These are phyloP conservation scores for Desmodesmus armatus DNA, from an alignment of 139 green algal genomes.

Conservation along the genomic window DNA sequence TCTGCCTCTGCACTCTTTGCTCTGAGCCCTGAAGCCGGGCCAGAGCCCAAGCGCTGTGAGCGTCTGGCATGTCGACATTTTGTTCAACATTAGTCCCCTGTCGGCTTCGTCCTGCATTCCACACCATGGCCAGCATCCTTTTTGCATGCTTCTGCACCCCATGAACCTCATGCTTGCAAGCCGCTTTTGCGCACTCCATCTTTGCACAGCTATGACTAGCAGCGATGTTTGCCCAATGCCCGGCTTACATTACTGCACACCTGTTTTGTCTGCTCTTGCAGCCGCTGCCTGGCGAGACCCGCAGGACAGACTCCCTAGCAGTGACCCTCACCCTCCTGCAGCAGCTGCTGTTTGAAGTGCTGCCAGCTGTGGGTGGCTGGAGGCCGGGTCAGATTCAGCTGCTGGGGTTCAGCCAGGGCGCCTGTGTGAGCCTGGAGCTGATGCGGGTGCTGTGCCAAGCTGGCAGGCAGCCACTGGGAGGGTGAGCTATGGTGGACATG, in stretches of 20 bases:
- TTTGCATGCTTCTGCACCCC: background rate
- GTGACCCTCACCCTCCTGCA: conserved; percentile 21
- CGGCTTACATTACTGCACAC: background rate
- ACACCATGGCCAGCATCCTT: background rate
- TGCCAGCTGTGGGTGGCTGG: background rate
- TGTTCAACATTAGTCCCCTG: background rate
- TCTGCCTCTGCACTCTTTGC: too few species aligned
- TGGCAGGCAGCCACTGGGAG: background rate
- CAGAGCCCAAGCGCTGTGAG: too few species aligned
- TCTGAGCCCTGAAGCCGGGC: too few species aligned
- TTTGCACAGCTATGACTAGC: background rate
- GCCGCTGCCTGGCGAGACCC: conserved; percentile 40
- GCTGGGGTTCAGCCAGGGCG: conserved; percentile 60
- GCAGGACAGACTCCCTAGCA: conserved; percentile 46
- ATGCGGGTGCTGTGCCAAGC: background rate
- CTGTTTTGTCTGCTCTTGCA: background rate
- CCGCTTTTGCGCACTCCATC: too few species aligned
- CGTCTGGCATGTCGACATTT: background rate
- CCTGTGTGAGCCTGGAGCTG: conserved; percentile 53
- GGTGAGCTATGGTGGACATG: background rate
- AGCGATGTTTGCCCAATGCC: background rate
- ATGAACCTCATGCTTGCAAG: background rate
- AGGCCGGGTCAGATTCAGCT: conserved; percentile 36
- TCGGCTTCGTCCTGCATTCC: background rate
- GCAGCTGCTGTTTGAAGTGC: conserved; percentile 10